Base-by-base conservation (phyloP, 768 basidiomycete genomes). In the Rhizopogon vinicolor region DNA sequence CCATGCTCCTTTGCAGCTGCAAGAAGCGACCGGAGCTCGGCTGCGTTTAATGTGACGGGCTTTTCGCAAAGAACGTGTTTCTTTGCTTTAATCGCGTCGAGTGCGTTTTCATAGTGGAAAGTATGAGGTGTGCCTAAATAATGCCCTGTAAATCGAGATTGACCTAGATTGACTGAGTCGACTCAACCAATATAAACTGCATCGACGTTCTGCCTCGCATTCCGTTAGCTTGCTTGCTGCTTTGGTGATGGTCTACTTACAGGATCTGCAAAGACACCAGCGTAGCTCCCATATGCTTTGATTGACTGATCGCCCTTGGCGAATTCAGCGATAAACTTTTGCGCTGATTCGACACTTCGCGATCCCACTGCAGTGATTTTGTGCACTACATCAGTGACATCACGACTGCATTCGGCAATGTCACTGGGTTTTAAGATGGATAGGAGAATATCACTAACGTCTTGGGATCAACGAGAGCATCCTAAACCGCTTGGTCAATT, bases 51-150 rank as follows among this genome's bases (percentile, higher is more conserved):
- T 1, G 93, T 94, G 51, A 89, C 86, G 0, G 91, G 90, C 64
- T 96, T 95, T 71, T 96, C 93, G 70, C 90, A 90, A 25, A 95
- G 82, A 41, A 95, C 85, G 67, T 93, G 83, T 70, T 94, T 96
- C 55, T 84, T 84, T 4, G 87, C 87, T 58, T 81, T 79, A 62
- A 95, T 82, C 7, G 89, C 87, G 54, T 82, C 86, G 60, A 86
- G 71, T 0, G 91, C 83, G 63, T 91, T 90, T 57, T 76, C 74
- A 67, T 92, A 91, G 74, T 96, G 93, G 57, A 80, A 76, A 1
- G 89, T 88, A 66, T 96, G 91, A 3, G 93, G 93, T 3, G 92
- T 92, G 7, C 89, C 90, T 86, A 59, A 18, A 49, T 43, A 13
- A n/a, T 42, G 50, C 6, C 18, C 3, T 8, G 31, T 35, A 19